Base-by-base conservation (phyloP, 306 rosid species). In the Cicer pinnatifidum region DNA sequence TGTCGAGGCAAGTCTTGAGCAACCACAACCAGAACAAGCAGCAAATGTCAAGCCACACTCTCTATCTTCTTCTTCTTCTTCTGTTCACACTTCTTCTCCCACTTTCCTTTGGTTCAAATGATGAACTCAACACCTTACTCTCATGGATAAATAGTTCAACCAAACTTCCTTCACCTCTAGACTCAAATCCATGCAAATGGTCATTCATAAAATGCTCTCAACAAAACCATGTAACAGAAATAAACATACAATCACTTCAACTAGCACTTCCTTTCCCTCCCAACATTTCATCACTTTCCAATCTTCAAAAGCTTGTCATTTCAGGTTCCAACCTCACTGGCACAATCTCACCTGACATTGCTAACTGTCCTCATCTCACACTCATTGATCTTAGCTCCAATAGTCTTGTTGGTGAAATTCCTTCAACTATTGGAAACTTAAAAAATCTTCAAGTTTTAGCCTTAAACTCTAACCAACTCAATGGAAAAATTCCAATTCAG, bases 181-280 rank as follows among this genome's bases (percentile, higher is more conserved):
- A 86, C 75, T 61, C 87, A 48, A 87, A 73, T 59, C 97, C 96
- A 6, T 92, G 98, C 79, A 81, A 76, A 3, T 90, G 98, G 97
- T 47, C 89, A 16, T 82, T 58, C 84, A 81, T 92, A 73, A 88
- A 83, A 43, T 90, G 98, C 67, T 92, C 97, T n/a, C 9, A 86
- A 19, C 50, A 76, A 28, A 81, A 65, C 48, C 72, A 57, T 67
- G 95, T 92, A 62, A 90, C 86, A 0, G 92, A 86, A 73, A 82
- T 92, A 11, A 82, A 59, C 50, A 90, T 92, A 38, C 86, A 86
- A 66, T 76, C 59, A 10, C n/a, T 79, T 75, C 86, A 82, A 76
- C 69, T 92, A 53, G 89, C 82, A 47, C 82, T 92, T 77, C 87
- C 95, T 6, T 85, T 90, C 67, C 96, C 91, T 76, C 66, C 89